Evolutionary conservation across 805 yeast genomes (phyloP).

Genomic region (Saccharomycopsis lassenensis): DNA sequence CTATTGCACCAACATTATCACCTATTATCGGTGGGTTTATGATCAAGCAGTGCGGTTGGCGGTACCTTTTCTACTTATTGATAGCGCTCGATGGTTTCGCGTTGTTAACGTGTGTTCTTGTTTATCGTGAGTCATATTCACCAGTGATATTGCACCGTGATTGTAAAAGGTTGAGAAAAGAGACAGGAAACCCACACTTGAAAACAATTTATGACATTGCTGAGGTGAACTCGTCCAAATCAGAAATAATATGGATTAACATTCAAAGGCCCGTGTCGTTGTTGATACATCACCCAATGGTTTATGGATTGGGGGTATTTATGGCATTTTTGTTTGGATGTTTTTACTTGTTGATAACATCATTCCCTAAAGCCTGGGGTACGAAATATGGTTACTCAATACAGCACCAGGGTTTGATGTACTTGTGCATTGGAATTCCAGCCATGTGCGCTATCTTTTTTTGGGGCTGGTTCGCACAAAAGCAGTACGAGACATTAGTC

Average conservation of each 20-base stretch:
- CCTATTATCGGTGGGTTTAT: constrained; percentile 49
- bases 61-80: constrained; percentile 53
- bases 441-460: constrained; percentile 37
- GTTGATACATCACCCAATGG: constrained; percentile 49
- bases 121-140: constrained; percentile 48
- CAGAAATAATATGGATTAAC: constrained; percentile 21
- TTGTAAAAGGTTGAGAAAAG: constrained; percentile 36
- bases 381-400: constrained; percentile 33
- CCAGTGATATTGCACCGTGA: constrained; percentile 39
- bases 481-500: constrained; percentile 28
- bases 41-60: constrained; percentile 41
- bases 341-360: constrained; percentile 50
- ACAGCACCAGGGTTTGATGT: constrained; percentile 49
- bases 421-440: constrained; percentile 46
- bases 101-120: constrained; percentile 32
- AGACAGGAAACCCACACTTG: constrained; percentile 42
- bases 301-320: constrained; percentile 48
- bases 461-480: constrained; percentile 37
- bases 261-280: constrained; percentile 44
- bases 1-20: constrained; percentile 50
- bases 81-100: constrained; percentile 43
- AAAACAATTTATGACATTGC: constrained; percentile 55
- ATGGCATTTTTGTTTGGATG: constrained; percentile 60
- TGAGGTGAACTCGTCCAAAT: constrained; percentile 22
- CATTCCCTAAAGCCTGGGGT: constrained; percentile 46